These are phyloP conservation scores for Eimeria necatrix DNA, from an alignment of 169 alveolate genomes.

Conservation along the genomic window DNA sequence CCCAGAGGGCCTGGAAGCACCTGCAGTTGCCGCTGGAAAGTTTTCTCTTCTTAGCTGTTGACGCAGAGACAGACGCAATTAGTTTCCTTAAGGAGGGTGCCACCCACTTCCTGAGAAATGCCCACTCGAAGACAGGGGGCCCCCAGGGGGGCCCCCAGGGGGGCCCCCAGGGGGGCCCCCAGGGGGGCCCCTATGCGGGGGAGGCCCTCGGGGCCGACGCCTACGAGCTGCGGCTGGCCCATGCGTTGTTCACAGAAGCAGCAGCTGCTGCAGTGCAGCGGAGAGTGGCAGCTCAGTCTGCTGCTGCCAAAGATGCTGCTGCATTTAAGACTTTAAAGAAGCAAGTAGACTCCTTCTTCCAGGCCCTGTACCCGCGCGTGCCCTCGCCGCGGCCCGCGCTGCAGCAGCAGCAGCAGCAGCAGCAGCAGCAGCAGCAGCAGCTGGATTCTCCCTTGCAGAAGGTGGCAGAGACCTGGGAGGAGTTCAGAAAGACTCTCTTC, in stretches of 20 bases:
- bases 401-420: conserved; percentile 47
- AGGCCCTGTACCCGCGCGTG: conserved; percentile 32
- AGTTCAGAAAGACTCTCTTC: conserved; percentile 7
- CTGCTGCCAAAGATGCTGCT: not conserved
- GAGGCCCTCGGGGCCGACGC: not conserved
- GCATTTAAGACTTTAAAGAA: not conserved
- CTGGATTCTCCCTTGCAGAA: not conserved
- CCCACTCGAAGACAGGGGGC: conserved; percentile 12
- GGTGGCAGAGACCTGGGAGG: conserved; percentile 38
- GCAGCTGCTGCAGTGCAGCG: conserved; percentile 65
- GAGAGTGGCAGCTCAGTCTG: conserved; percentile 30
- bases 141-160: not conserved
- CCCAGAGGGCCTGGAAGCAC: not conserved
- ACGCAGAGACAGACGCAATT: conserved; percentile 19
- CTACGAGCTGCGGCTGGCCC: not conserved
- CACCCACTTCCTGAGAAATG: not conserved
- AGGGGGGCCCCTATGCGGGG: not conserved
- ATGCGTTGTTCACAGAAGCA: conserved; percentile 16
- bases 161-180: conserved; percentile 10
- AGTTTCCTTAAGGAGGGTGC: conserved; percentile 43
- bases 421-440: conserved; percentile 52
- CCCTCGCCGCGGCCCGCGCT: not conserved
- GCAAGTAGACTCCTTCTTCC: not conserved
- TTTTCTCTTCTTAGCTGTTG: not conserved
- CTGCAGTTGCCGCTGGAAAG: conserved; percentile 47